Base-by-base conservation (phyloP, 1,139 yeast species). In the Pichia inconspicua region DNA sequence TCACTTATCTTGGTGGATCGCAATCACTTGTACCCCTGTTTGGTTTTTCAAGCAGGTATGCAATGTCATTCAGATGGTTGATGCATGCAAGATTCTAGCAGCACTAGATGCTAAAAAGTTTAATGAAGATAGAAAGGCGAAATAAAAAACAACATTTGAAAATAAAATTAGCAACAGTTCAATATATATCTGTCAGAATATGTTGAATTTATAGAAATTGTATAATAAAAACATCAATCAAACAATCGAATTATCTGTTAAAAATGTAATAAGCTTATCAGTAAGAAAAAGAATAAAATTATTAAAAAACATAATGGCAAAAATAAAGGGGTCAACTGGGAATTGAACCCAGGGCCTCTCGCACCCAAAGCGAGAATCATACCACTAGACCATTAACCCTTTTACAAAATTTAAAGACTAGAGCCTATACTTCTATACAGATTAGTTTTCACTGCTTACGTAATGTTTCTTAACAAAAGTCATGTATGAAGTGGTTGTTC, bases 21-120 rank as follows among this genome's bases (percentile, higher is more conserved):
- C 78, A 19, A 71, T 77, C 58, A 56, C 81, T 43, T 81, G 92
- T 57, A 76, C 85, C 53, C 98, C 98, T 38, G 75, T 90, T 49
- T 92, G 96, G 89, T 66, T 80, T 25, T 88, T 89, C 69, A 94
- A 94, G 70, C 98, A 94, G 70, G 69, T 84, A 55, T 86, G 95
- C 57, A 94, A 94, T 62, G 81, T 87, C 32, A 80, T 94, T 54
- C 99, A 94, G 68, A 71, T 94, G 75, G 75, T 79, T 55, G 80
- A 86, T 58, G 99, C 98, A 22, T 88, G 95, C 11, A 67, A 84
- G 43, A 75, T 80, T 49, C 74, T 94, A 61, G 97, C 97, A 9
- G 80, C 75, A 54, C 64, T 78, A 55, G 98, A 94, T 65, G 94
- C 92, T 17, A 79, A 76, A 48, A 84, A 78, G 27, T 38, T 50